Conservation (phyloP, 495 filamentous ascomycete species). For the Penicillium maclennaniae region DNA sequence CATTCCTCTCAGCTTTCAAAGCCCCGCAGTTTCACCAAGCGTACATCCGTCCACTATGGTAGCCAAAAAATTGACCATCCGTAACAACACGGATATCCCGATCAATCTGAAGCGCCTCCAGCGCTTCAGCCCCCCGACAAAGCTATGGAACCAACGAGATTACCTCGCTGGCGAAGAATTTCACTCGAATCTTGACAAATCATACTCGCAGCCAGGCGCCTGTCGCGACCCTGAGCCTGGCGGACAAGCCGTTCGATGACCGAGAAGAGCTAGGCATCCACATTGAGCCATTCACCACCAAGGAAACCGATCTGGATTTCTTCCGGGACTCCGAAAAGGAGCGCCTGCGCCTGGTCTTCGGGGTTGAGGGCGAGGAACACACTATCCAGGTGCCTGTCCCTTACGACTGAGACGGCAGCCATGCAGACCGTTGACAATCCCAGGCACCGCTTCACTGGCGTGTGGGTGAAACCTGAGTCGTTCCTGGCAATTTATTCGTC, state of each 20-base stretch:
- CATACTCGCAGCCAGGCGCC: slow-evolving; percentile 36
- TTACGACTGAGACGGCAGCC: slow-evolving; percentile 48
- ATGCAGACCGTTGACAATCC: slow-evolving; percentile 54
- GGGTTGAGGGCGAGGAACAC: slow-evolving; percentile 56
- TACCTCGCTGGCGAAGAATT: slow-evolving; percentile 41
- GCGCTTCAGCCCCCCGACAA: slow-evolving; percentile 56
- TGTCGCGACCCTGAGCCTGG: slow-evolving; percentile 42
- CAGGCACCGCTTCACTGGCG: slow-evolving; percentile 60
- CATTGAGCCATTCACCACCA: slow-evolving; percentile 56
- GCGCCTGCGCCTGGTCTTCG: slow-evolving; percentile 59
- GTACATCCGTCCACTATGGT: slow-evolving; percentile 30
- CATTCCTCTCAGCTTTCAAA: not conserved
- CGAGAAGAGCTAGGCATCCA: slow-evolving; percentile 49
- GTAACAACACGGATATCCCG: slow-evolving; percentile 76
- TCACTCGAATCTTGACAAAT: slow-evolving; percentile 49
- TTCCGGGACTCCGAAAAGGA: slow-evolving; percentile 47
- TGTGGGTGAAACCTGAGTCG: slow-evolving; percentile 62
- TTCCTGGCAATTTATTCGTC: slow-evolving; percentile 76
- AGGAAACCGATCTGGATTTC: slow-evolving; percentile 51
- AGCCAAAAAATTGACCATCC: slow-evolving; percentile 62
- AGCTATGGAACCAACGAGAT: slow-evolving; percentile 43
- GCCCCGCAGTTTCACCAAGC: slow-evolving; percentile 1
- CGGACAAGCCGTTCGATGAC: slow-evolving; percentile 52
- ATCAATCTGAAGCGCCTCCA: slow-evolving; percentile 72
- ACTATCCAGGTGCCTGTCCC: slow-evolving; percentile 58